Conservation (phyloP, 495 filamentous ascomycete species). For the Neurospora sp. region DNA sequence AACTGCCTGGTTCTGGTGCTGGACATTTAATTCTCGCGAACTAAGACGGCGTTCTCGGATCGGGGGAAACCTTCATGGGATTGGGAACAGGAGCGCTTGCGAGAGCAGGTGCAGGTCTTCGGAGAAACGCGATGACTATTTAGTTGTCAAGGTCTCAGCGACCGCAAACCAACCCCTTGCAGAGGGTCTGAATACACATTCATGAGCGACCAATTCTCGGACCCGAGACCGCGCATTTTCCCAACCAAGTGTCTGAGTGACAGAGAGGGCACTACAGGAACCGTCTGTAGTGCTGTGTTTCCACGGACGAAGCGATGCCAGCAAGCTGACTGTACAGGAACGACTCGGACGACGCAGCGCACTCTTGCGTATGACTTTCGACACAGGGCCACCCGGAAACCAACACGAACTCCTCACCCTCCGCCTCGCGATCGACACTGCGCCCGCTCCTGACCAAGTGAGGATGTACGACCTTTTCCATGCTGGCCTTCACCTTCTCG, state of each 20-base stretch:
- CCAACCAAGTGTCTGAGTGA: neutral
- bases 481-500: conserved; percentile 26
- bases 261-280: conserved; percentile 14
- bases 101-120: neutral
- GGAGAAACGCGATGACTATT: neutral
- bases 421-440: conserved; percentile 29
- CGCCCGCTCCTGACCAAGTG: conserved; percentile 31
- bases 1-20: neutral
- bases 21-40: neutral
- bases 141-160: neutral
- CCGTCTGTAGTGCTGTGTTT: conserved; percentile 37
- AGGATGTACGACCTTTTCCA: conserved; percentile 34
- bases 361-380: conserved; percentile 32
- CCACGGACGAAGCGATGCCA: conserved; percentile 21
- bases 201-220: neutral
- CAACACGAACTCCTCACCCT: conserved; percentile 45
- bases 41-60: neutral
- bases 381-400: conserved; percentile 41
- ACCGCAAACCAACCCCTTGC: neutral
- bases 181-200: neutral
- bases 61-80: neutral
- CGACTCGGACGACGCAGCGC: conserved; percentile 28
- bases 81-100: neutral
- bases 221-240: neutral
- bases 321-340: conserved; percentile 27